Evolutionary conservation across 345 rosid genomes (phyloP).

Genomic region (Eucalyptus tenuipes): DNA sequence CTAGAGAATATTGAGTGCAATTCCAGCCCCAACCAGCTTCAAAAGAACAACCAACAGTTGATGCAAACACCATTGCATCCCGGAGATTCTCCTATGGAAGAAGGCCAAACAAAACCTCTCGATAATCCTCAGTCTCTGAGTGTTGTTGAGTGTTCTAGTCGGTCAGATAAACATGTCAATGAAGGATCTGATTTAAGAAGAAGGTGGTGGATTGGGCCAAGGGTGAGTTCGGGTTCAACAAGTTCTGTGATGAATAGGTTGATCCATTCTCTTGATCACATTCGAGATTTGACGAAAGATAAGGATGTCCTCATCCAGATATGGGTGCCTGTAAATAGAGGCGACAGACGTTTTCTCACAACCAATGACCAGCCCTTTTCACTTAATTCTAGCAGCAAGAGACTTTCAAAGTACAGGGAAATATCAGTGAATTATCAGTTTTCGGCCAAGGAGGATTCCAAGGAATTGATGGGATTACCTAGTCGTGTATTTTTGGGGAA

Average conservation of each 20-base stretch:
- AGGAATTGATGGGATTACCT: constrained; percentile 61
- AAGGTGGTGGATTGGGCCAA: constrained; percentile 79
- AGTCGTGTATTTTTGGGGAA: constrained; percentile 75
- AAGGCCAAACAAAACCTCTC: neutral
- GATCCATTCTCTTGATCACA: constrained; percentile 46
- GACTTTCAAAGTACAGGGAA: constrained; percentile 63
- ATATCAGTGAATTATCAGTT: constrained; percentile 69
- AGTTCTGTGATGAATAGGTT: constrained; percentile 59
- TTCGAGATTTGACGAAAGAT: constrained; percentile 43
- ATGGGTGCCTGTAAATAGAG: constrained; percentile 81
- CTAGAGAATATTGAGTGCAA: constrained; percentile 20
- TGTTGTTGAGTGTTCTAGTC: neutral
- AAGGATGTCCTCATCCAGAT: constrained; percentile 72
- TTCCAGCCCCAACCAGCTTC: constrained; percentile 4
- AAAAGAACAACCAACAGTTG: constrained; percentile 19
- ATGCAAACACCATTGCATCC: constrained; percentile 7
- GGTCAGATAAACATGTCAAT: neutral
- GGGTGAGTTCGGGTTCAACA: constrained; percentile 12
- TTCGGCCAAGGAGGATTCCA: constrained; percentile 58
- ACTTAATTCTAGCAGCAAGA: constrained; percentile 39
- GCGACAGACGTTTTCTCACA: constrained; percentile 46
- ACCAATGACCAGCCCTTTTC: constrained; percentile 63
- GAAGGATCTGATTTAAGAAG: constrained; percentile 25
- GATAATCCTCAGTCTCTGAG: neutral
- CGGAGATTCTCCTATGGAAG: neutral